Conservation (phyloP, 345 rosid species). For the Cardamine occulta region DNA sequence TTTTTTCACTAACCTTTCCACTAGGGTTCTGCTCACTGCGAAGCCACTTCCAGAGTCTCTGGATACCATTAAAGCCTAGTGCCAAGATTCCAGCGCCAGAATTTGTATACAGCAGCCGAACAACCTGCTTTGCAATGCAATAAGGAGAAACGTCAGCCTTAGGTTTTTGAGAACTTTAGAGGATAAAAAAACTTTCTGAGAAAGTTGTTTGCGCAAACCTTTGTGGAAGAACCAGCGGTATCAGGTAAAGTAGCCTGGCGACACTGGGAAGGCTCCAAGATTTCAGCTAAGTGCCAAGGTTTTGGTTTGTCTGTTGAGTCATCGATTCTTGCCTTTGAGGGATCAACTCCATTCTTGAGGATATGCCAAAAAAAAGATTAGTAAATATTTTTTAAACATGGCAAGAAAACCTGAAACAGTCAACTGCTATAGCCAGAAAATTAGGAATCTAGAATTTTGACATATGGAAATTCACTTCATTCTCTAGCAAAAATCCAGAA, state of each 20-base stretch:
- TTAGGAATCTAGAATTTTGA: background rate
- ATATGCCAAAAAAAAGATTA: background rate
- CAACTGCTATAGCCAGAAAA: background rate
- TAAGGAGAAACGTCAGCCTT: conserved; percentile 16
- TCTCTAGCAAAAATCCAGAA: conserved; percentile 5
- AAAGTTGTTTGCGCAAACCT: conserved; percentile 51
- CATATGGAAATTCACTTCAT: background rate
- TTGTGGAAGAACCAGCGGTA: conserved; percentile 64
- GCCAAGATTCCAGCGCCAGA: conserved; percentile 84
- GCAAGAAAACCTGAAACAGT: conserved; percentile 10
- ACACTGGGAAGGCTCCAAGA: conserved; percentile 65
- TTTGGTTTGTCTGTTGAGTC: conserved; percentile 62
- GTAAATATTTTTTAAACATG: background rate
- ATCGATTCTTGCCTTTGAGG: conserved; percentile 69
- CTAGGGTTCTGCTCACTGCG: conserved; percentile 76
- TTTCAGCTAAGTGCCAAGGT: conserved; percentile 79
- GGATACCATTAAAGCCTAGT: conserved; percentile 75
- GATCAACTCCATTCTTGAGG: conserved; percentile 78
- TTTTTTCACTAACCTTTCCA: conserved; percentile 64
- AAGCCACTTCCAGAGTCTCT: conserved; percentile 82
- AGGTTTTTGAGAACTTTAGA: background rate
- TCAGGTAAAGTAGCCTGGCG: conserved; percentile 66
- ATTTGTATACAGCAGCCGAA: conserved; percentile 85
- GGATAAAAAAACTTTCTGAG: conserved; percentile 6
- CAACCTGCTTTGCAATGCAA: conserved; percentile 56